A percentile compares a stretch with the other conserved stretches of the same genome.
Evolutionary conservation across 306 rosid genomes (phyloP).

Genomic region (Abrus precatorius): DNA sequence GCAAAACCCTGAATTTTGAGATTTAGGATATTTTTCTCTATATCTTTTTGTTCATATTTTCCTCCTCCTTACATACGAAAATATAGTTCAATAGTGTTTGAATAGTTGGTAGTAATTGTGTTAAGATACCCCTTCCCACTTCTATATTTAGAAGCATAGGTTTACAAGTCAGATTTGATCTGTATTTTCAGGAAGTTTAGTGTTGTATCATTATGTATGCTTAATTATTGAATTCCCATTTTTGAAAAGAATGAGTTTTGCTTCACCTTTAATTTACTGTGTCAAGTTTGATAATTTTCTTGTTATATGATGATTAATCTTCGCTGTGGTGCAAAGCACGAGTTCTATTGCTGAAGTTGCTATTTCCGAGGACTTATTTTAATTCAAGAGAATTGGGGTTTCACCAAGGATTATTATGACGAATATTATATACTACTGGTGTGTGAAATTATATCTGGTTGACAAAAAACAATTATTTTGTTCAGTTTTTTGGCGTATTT

Average conservation of each 20-base stretch:
- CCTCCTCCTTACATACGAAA: conserved; percentile 51
- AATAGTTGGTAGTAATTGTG: conserved; percentile 63
- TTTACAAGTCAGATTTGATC: conserved; percentile 53
- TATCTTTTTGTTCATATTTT: conserved; percentile 56
- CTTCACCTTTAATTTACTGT: conserved; percentile 23
- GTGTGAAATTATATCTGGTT: background rate
- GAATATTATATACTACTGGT: background rate
- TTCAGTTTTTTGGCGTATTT: too few relatives aligned
- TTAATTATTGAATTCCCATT: conserved; percentile 32
- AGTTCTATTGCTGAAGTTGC: background rate
- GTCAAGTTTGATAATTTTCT: conserved; percentile 17
- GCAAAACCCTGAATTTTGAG: conserved; percentile 60
- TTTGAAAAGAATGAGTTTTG: conserved; percentile 40
- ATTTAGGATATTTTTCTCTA: conserved; percentile 65
- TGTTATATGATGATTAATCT: conserved; percentile 23
- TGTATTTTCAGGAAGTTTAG: conserved; percentile 54
- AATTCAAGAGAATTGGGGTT: conserved; percentile 1
- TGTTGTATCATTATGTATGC: conserved; percentile 58
- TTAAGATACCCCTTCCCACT: conserved; percentile 58
- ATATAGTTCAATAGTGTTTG: conserved; percentile 70
- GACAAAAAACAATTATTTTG: background rate
- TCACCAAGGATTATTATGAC: background rate
- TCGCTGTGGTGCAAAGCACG: background rate
- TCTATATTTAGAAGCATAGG: conserved; percentile 63
- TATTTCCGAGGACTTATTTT: background rate